Evolutionary conservation across 331 rosid genomes (phyloP), one percentile per base, ranked within the genome.

Genomic region (Erythrophleum ivorense): DNA sequence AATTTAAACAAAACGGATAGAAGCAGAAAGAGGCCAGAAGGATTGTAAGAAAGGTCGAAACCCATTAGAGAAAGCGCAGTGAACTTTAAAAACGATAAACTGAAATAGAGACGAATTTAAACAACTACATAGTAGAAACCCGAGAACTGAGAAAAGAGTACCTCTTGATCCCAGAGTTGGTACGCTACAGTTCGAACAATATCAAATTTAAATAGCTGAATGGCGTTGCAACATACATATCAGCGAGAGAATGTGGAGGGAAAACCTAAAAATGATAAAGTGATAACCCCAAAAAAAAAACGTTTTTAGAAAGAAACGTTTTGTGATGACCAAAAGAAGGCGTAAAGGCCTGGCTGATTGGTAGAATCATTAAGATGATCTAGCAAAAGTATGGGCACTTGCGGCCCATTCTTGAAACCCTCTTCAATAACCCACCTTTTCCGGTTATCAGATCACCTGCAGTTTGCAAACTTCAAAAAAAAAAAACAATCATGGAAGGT

Each of bases 231-330:
- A 33, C 19, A 31, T 21, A 33, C 45, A 38, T 74, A 54, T 53
- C 15, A 19, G 31, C 5, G n/a, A 14, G 63, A 75, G 68, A 46
- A 76, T 24, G 81, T 78, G 84, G 89, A 82, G 91, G 89, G 88
- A 86, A 85, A 84, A 76, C 21, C 76, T 73, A 80, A 80, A 76
- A 80, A 13, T 19, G 59, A 53, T 46, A 3, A 24, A 24, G 13
- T 29, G 7, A 11, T 63, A 48, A 46, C 5, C 36, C 9, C 3
- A 18, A 45, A 5, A n/a, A 11, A 6, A 41, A 68, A 68, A 10
- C 24, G 21, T 18, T 73, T 74, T 10, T 4, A 8, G 57, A 15
- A 52, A 52, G 5, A 2, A 11, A 2, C 19, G 57, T 15, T 52
- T 52, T 52, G 1, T 43, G 5, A 36, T 36, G 3, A 36, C 40